These are phyloP conservation scores for Crithidia sp. DNA, from an alignment of 208 protist genomes.

Conservation along the genomic window DNA sequence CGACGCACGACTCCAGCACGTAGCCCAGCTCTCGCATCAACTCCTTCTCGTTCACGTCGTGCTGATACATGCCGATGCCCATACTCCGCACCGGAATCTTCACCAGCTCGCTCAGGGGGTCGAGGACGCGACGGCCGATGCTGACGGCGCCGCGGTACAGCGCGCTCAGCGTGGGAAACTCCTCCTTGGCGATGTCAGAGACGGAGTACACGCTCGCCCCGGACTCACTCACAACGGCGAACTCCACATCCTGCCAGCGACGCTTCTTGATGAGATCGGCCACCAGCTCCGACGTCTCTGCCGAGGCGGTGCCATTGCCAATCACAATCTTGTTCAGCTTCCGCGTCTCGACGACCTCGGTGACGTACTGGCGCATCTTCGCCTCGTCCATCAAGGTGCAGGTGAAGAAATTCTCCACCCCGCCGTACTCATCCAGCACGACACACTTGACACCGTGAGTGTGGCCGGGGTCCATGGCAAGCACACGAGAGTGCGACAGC, in stretches of 20 bases:
- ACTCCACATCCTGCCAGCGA: slow-evolving; percentile 60
- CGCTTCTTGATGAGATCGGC: slow-evolving; percentile 56
- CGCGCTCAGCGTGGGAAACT: slow-evolving; percentile 74
- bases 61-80: slow-evolving; percentile 93
- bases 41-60: slow-evolving; percentile 82
- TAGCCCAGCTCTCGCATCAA: slow-evolving; percentile 57
- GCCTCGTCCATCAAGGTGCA: slow-evolving; percentile 68
- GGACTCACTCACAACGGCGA: slow-evolving; percentile 84
- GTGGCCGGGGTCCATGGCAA: slow-evolving; percentile 89
- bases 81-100: slow-evolving; percentile 89
- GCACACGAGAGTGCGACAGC: slow-evolving; percentile 57
- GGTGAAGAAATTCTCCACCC: slow-evolving; percentile 69
- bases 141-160: slow-evolving; percentile 87
- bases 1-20: slow-evolving; percentile 80
- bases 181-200: slow-evolving; percentile 71
- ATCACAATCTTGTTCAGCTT: slow-evolving; percentile 85
- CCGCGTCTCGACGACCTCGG: slow-evolving; percentile 46
- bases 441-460: slow-evolving; percentile 87
- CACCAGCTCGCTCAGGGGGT: slow-evolving; percentile 90
- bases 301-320: slow-evolving; percentile 86
- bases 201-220: slow-evolving; percentile 89
- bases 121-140: slow-evolving; percentile 89
- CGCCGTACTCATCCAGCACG: slow-evolving; percentile 71
- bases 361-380: slow-evolving; percentile 68
- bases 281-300: slow-evolving; percentile 56